These are phyloP conservation scores for Cantharellus anzutake DNA, from an alignment of 768 basidiomycete species.

Conservation along the genomic window DNA sequence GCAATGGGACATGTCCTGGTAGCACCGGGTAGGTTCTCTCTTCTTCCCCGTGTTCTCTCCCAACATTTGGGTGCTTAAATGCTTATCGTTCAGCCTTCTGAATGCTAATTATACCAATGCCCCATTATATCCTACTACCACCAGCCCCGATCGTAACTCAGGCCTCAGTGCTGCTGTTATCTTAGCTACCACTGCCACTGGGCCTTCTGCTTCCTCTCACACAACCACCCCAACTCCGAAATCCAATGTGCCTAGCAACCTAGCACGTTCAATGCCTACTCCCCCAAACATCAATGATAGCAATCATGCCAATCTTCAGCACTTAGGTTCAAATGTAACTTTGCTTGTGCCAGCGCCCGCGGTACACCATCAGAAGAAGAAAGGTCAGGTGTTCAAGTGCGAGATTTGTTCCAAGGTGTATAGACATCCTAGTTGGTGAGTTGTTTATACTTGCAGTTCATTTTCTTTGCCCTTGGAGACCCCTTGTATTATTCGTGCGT, in stretches of 20 bases:
- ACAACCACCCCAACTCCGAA: background rate
- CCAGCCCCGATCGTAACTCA: background rate
- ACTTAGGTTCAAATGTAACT: background rate
- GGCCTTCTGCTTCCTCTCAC: background rate
- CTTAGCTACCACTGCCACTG: background rate
- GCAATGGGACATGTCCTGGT: background rate
- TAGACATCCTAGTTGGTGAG: background rate
- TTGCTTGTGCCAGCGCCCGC: background rate
- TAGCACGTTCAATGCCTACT: constrained; percentile 24
- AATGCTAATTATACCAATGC: background rate
- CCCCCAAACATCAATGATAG: constrained; percentile 4
- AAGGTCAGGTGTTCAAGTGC: constrained; percentile 75
- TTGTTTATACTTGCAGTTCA: background rate
- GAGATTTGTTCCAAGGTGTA: constrained; percentile 86
- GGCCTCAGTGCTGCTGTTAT: background rate
- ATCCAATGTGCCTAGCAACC: constrained; percentile 4
- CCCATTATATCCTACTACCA: background rate
- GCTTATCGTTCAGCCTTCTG: background rate
- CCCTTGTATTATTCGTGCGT: too few species aligned
- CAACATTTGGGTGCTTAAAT: background rate
- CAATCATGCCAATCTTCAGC: background rate
- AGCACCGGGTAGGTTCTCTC: background rate
- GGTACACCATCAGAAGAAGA: constrained; percentile 33
- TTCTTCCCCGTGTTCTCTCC: background rate
- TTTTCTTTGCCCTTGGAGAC: too few species aligned